phyloP scores from a whole-genome alignment of 2,329 filamentous ascomycete species.

The Clarireedia monteithiana region DNA sequence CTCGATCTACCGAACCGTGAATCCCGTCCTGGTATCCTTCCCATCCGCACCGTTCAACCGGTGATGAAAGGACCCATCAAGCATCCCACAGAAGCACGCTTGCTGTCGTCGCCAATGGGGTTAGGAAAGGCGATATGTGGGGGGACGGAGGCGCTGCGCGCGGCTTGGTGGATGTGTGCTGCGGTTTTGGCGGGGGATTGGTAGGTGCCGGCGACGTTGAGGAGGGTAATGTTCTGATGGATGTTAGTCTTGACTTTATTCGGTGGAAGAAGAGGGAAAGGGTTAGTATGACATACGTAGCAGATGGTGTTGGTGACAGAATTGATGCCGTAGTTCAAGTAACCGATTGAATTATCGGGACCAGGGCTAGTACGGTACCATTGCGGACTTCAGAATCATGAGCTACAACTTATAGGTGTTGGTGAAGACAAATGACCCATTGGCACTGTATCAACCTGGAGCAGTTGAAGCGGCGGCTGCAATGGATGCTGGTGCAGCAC shows the following conservation, averaged over 20 bases:
- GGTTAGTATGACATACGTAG: slow-evolving; percentile 17
- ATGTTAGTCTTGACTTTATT: background rate
- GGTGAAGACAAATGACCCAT: slow-evolving; percentile 33
- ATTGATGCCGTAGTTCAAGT: slow-evolving; percentile 44
- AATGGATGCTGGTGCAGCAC: slow-evolving; percentile 7
- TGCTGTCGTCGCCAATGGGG: slow-evolving; percentile 31
- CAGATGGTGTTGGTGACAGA: slow-evolving; percentile 27
- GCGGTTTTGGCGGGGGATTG: slow-evolving; percentile 38
- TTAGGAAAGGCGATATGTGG: slow-evolving; percentile 41
- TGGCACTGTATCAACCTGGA: background rate
- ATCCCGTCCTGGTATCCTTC: slow-evolving; percentile 37
- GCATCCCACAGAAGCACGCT: slow-evolving; percentile 25
- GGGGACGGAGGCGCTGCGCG: slow-evolving; percentile 35
- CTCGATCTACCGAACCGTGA: slow-evolving; percentile 40
- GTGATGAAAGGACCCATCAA: slow-evolving; percentile 36
- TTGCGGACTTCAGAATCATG: slow-evolving; percentile 40
- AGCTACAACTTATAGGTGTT: slow-evolving; percentile 38
- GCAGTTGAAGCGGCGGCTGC: no score
- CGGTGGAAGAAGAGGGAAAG: background rate
- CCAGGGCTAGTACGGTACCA: slow-evolving; percentile 28
- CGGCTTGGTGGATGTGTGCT: slow-evolving; percentile 43
- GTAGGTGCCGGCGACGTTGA: slow-evolving; percentile 38
- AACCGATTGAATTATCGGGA: slow-evolving; percentile 35
- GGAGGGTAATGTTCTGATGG: slow-evolving; percentile 38
- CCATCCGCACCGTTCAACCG: slow-evolving; percentile 33